These are phyloP conservation scores for Sphenostylis stenocarpa DNA, from an alignment of 306 rosid species.

Conservation along the genomic window DNA sequence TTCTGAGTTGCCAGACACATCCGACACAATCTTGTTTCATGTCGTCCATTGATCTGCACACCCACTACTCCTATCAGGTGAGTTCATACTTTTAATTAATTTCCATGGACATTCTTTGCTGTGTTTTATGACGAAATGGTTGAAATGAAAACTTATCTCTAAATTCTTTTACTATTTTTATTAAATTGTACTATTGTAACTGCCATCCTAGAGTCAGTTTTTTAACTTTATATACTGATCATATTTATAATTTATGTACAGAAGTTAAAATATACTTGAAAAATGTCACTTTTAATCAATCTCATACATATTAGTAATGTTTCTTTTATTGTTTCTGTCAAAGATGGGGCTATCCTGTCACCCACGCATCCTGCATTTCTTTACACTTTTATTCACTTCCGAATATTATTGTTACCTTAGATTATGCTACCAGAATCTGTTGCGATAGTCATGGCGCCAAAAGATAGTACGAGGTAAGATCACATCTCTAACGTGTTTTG, in stretches of 20 bases:
- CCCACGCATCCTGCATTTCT: background rate
- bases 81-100: slow-evolving; percentile 12
- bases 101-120: slow-evolving; percentile 3
- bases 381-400: slow-evolving; percentile 6
- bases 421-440: slow-evolving; percentile 97
- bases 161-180: background rate
- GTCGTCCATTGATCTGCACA: slow-evolving; percentile 96
- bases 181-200: background rate
- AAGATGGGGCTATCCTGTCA: background rate
- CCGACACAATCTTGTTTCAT: slow-evolving; percentile 99
- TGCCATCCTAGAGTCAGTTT: slow-evolving; percentile 1
- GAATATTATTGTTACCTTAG: slow-evolving; percentile 43
- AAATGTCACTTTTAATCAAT: background rate
- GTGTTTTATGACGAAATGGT: background rate
- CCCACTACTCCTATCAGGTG: slow-evolving; percentile 99
- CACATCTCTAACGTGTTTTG: slow-evolving; percentile 20
- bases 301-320: background rate
- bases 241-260: background rate
- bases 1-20: slow-evolving; percentile 75
- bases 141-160: background rate
- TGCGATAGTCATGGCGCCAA: slow-evolving; percentile 98
- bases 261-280: background rate
- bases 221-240: background rate
- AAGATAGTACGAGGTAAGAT: slow-evolving; percentile 71
- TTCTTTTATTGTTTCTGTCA: slow-evolving; percentile 4